phyloP scores from a whole-genome alignment of 805 yeast species.

The Kurtzmaniella fragi region DNA sequence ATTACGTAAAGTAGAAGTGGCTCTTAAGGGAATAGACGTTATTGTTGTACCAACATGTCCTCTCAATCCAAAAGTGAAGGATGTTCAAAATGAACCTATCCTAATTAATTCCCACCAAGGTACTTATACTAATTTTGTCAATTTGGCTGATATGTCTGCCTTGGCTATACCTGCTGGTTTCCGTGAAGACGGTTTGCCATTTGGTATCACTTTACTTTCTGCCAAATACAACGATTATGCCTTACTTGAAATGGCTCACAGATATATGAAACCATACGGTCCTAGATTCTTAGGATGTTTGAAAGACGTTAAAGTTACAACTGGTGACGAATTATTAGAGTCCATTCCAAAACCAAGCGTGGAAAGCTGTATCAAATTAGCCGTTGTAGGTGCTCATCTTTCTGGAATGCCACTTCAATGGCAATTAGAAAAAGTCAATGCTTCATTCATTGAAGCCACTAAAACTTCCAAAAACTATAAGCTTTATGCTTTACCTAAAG shows the following conservation, averaged over 20 bases:
- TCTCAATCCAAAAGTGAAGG: conserved; percentile 75
- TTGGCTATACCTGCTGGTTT: conserved; percentile 90
- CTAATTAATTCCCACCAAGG: conserved; percentile 87
- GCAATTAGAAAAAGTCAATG: conserved; percentile 85
- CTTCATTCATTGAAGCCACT: conserved; percentile 60
- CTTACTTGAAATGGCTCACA: conserved; percentile 72
- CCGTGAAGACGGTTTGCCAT: conserved; percentile 81
- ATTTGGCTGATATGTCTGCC: conserved; percentile 89
- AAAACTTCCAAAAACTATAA: conserved; percentile 68
- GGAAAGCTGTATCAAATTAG: conserved; percentile 54
- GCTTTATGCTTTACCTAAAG: conserved; percentile 76
- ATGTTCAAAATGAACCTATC: conserved; percentile 74
- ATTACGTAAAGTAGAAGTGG: conserved; percentile 54
- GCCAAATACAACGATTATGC: conserved; percentile 86
- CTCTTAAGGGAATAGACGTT: conserved; percentile 63
- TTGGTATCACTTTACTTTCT: conserved; percentile 83
- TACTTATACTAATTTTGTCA: conserved; percentile 96
- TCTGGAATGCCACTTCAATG: conserved; percentile 86
- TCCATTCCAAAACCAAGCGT: conserved; percentile 41
- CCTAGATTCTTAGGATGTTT: conserved; percentile 56
- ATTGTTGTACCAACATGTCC: conserved; percentile 93
- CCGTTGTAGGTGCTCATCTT: conserved; percentile 96
- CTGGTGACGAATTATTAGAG: conserved; percentile 42
- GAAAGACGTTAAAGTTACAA: conserved; percentile 29
- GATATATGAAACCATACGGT: conserved; percentile 49